Percentiles rank a stretch among this genome's conserved stretches.
Evolutionary conservation across 108 stramenopile genomes (phyloP).

Genomic region (Skeletonema grethae): DNA sequence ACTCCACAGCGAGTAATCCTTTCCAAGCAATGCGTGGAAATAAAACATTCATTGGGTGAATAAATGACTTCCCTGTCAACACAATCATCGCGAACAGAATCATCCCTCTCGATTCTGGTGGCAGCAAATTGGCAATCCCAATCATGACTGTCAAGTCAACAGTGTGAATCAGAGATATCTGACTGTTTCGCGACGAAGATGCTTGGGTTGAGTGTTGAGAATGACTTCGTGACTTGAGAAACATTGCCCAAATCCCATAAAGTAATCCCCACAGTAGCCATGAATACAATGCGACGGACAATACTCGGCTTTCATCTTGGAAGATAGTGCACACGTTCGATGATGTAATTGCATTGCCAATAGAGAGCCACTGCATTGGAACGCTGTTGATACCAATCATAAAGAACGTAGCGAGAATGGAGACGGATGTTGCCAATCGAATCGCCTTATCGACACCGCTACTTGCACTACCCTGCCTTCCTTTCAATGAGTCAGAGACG

Average conservation of each 20-base stretch:
- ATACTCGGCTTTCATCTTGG: not conserved
- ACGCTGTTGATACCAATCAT: conserved; percentile 48
- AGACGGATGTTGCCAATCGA: conserved; percentile 40
- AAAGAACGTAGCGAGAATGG: conserved; percentile 39
- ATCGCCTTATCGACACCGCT: conserved; percentile 44
- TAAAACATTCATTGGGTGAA: conserved; percentile 9
- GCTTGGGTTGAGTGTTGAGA: not conserved
- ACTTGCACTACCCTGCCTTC: conserved; percentile 37
- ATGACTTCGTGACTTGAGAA: conserved; percentile 19
- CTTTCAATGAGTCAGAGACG: conserved; percentile 21
- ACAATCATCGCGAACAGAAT: conserved; percentile 15
- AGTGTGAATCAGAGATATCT: conserved; percentile 13
- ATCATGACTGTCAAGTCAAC: conserved; percentile 43
- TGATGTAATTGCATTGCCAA: not conserved
- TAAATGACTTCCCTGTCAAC: conserved; percentile 32
- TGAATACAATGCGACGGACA: conserved; percentile 5
- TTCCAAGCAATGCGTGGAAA: conserved; percentile 26
- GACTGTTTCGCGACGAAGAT: conserved; percentile 2
- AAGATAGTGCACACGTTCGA: not conserved
- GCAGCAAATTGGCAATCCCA: conserved; percentile 9
- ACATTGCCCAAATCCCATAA: conserved; percentile 41
- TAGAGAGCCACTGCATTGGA: conserved; percentile 35
- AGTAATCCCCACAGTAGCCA: conserved; percentile 48
- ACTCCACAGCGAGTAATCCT: conserved; percentile 10
- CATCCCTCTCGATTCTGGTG: conserved; percentile 5